A percentile compares a stretch with the other conserved stretches of the same genome.
These are phyloP conservation scores for Populus hybrid DNA, from an alignment of 441 rosid species.

Conservation along the genomic window DNA sequence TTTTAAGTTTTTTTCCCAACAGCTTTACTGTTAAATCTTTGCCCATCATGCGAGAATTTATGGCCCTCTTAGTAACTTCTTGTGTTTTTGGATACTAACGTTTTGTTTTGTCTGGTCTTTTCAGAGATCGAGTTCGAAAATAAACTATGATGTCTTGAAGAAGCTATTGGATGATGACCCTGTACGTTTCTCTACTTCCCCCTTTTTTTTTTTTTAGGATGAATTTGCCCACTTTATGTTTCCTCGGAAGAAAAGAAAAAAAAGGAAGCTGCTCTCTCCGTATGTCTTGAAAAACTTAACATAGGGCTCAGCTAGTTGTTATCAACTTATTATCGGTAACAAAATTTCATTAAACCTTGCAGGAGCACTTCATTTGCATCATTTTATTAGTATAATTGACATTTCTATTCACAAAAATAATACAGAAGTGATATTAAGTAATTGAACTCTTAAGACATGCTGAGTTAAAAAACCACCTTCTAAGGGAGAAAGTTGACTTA, in stretches of 20 bases:
- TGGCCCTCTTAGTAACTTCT: no score
- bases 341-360: background rate
- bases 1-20: no score
- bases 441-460: background rate
- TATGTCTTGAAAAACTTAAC: background rate
- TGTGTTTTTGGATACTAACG: background rate
- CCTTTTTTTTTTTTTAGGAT: background rate
- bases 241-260: background rate
- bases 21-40: no score
- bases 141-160: background rate
- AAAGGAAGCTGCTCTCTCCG: background rate
- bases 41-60: no score
- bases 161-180: background rate
- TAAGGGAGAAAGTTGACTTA: background rate
- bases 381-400: background rate
- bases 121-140: slow-evolving; percentile 1
- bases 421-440: background rate
- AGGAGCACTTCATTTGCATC: background rate
- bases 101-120: background rate
- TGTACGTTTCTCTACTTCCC: background rate
- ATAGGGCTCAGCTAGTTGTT: background rate
- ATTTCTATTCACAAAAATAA: background rate
- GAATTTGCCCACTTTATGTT: background rate
- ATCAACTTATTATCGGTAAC: background rate
- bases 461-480: background rate